A percentile compares a stretch with the other conserved stretches of the same genome.
These are phyloP conservation scores for Hirschfeldia incana DNA, from an alignment of 345 rosid species.

Conservation along the genomic window DNA sequence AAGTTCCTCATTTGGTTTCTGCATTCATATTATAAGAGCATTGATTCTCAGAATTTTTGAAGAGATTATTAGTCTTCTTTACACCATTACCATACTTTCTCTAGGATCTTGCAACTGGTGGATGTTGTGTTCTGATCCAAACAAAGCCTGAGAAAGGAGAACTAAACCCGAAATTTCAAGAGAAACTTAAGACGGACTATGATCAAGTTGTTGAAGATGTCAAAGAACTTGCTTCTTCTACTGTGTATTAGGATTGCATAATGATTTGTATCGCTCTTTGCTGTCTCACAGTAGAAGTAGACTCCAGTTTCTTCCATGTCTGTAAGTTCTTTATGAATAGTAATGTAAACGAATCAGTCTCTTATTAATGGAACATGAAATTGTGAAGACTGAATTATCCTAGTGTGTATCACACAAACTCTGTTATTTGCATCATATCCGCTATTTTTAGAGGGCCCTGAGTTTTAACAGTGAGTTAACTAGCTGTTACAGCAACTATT, in stretches of 20 bases:
- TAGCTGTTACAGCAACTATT: not conserved
- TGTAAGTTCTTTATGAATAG: no score
- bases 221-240: constrained; percentile 54
- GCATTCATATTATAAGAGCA: no score
- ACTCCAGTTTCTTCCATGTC: not conserved
- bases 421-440: constrained; percentile 19
- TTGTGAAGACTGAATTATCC: constrained; percentile 18
- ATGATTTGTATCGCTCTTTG: not conserved
- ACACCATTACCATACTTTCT: not conserved
- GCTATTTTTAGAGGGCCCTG: not conserved
- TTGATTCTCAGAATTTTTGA: not conserved
- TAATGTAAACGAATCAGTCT: no score
- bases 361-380: not conserved
- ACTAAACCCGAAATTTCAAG: constrained; percentile 45
- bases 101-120: constrained; percentile 71
- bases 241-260: constrained; percentile 35
- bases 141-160: constrained; percentile 81
- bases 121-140: constrained; percentile 31
- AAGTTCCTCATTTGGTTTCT: constrained; percentile 22
- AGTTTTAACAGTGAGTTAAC: not conserved
- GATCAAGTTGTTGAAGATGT: constrained; percentile 61
- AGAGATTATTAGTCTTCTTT: not conserved
- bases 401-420: constrained; percentile 11
- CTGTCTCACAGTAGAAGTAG: not conserved
- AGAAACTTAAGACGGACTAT: constrained; percentile 59